Evolutionary conservation across 148 eudicot species (phyloP).

Genomic region (Hydrangea macrophylla): DNA sequence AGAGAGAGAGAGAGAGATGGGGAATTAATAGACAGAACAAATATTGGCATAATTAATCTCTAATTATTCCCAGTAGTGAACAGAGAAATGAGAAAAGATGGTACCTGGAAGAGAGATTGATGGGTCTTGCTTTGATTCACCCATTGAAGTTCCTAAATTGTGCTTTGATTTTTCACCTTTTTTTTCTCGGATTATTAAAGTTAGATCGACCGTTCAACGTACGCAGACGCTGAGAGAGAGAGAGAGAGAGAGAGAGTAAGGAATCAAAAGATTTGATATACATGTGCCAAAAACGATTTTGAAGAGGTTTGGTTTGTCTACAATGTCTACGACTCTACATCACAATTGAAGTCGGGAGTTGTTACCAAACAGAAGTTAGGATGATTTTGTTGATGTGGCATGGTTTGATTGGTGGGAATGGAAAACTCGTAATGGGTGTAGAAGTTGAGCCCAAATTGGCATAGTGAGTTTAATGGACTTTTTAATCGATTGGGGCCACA

Average conservation of each 20-base stretch:
- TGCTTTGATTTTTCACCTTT: too few species aligned
- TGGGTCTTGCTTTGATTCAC: slow-evolving; percentile 23
- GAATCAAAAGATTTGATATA: background rate
- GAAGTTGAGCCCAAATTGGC: too few species aligned
- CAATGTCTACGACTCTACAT: too few species aligned
- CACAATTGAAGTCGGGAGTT: too few species aligned
- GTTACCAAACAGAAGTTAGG: too few species aligned
- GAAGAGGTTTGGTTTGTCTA: background rate
- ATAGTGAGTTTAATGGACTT: too few species aligned
- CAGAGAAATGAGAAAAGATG: background rate
- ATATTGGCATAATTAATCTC: background rate
- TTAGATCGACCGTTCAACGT: background rate
- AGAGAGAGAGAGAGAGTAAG: background rate
- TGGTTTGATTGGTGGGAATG: too few species aligned
- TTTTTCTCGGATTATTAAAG: background rate
- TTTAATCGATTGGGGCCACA: too few species aligned
- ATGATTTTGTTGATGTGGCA: too few species aligned
- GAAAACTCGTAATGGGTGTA: too few species aligned
- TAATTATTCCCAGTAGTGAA: background rate
- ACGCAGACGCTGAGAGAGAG: background rate
- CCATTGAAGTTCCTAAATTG: slow-evolving; percentile 23
- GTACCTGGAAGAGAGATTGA: slow-evolving; percentile 18
- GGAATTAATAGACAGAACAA: background rate
- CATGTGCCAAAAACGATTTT: background rate
- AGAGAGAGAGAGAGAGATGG: background rate